Evolutionary conservation across 2,329 filamentous ascomycete genomes (phyloP).

Genomic region (Lecanicillium sp.): DNA sequence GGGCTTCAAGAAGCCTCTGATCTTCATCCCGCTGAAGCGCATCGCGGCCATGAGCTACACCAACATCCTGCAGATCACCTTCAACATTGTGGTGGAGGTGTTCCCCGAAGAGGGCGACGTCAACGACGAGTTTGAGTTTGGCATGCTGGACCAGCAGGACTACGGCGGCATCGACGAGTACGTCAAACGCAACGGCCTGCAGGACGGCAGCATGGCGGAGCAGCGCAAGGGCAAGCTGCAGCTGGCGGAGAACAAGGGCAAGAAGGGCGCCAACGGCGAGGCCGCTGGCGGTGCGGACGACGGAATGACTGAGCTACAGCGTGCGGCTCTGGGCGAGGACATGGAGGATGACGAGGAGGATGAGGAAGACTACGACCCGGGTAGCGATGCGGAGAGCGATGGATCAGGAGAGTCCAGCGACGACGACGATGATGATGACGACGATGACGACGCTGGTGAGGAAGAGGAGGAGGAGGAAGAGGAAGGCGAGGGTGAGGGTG

Average conservation of each 20-base stretch:
- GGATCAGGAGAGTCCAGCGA: constrained; percentile 47
- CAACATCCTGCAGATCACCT: constrained; percentile 60
- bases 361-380: constrained; percentile 62
- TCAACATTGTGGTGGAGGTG: constrained; percentile 60
- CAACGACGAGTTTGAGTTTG: constrained; percentile 59
- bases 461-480: constrained; percentile 35
- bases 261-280: constrained; percentile 37
- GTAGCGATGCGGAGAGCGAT: constrained; percentile 53
- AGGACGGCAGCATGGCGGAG: constrained; percentile 64
- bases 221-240: constrained; percentile 59
- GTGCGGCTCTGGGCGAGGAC: constrained; percentile 45
- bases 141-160: constrained; percentile 65
- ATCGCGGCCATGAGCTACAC: constrained; percentile 62
- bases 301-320: constrained; percentile 43
- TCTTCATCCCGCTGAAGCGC: constrained; percentile 56
- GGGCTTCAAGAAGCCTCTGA: constrained; percentile 64
- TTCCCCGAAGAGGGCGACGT: constrained; percentile 41
- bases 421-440: constrained; percentile 48
- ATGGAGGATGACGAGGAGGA: constrained; percentile 55
- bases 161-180: constrained; percentile 60
- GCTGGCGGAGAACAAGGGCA: constrained; percentile 52
- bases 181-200: constrained; percentile 53
- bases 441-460: constrained; percentile 37
- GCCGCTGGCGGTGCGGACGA: constrained; percentile 27
- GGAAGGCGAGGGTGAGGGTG: constrained; percentile 29